Percentiles rank a stretch among this genome's conserved stretches.
phyloP scores from a whole-genome alignment of 2,329 filamentous ascomycete genomes.

The Phaeoacremonium minimum region DNA sequence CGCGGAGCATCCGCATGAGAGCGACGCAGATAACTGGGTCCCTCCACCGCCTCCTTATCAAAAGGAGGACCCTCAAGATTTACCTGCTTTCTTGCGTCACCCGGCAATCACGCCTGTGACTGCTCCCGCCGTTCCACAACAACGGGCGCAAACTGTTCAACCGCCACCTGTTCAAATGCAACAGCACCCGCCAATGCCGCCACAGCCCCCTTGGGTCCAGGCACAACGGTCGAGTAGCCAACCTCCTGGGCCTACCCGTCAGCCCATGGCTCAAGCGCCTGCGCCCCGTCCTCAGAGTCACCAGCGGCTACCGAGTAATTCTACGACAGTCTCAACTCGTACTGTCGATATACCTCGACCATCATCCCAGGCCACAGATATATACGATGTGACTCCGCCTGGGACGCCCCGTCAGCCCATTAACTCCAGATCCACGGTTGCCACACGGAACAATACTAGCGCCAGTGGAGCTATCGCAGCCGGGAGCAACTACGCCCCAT shows the following conservation, averaged over 20 bases:
- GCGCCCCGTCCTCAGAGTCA: constrained; percentile 3
- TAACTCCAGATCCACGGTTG: constrained; percentile 4
- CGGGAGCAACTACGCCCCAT: constrained; percentile 6
- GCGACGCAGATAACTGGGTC: constrained; percentile 85
- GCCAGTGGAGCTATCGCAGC: constrained; percentile 9
- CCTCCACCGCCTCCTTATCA: constrained; percentile 80
- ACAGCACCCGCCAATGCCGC: constrained; percentile 6
- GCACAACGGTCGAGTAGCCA: background rate
- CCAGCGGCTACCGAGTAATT: background rate
- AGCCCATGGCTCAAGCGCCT: constrained; percentile 1
- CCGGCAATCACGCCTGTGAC: constrained; percentile 29
- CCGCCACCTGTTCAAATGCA: background rate
- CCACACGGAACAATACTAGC: constrained; percentile 6
- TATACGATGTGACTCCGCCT: constrained; percentile 45
- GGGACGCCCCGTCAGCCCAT: constrained; percentile 27
- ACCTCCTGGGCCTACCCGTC: background rate
- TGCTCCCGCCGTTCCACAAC: constrained; percentile 18
- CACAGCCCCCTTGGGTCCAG: constrained; percentile 1
- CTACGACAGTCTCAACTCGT: background rate
- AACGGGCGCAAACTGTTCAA: background rate
- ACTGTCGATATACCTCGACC: background rate
- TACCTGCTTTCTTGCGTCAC: constrained; percentile 53
- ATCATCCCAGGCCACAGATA: constrained; percentile 15
- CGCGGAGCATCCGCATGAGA: constrained; percentile 75
- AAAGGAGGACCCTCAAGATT: constrained; percentile 54